Evolutionary conservation across 1,284 basidiomycete genomes (phyloP).

Genomic region (Ustilago sp.): DNA sequence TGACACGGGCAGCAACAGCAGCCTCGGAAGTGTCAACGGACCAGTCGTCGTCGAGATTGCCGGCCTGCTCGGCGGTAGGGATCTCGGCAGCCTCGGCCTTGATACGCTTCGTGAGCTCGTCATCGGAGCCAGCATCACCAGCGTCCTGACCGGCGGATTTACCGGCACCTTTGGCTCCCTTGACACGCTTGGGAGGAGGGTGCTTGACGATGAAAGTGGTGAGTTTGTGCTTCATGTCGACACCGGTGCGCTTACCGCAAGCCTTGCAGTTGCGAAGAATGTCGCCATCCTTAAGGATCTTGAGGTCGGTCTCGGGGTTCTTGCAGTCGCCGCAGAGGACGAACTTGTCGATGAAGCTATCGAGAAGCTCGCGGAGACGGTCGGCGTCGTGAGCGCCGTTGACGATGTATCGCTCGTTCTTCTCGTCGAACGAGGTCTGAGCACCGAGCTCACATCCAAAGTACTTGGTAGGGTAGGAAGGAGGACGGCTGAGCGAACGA

Average conservation of each 20-base stretch:
- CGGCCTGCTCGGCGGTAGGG: constrained; percentile 72
- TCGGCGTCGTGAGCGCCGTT: constrained; percentile 95
- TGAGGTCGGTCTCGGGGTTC: constrained; percentile 97
- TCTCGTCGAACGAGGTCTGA: constrained; percentile 95
- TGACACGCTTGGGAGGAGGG: constrained; percentile 79
- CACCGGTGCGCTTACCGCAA: constrained; percentile 88
- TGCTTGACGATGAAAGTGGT: constrained; percentile 98
- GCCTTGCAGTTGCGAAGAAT: constrained; percentile 98
- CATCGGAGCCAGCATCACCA: constrained; percentile 69
- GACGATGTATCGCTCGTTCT: constrained; percentile 97
- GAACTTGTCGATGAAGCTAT: constrained; percentile 94
- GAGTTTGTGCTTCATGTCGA: constrained; percentile 98
- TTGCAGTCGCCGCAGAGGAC: constrained; percentile 98
- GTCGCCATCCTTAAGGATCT: constrained; percentile 85
- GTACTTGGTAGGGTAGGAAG: constrained; percentile 97
- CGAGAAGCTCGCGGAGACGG: constrained; percentile 93
- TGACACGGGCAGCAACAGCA: constrained; percentile 86
- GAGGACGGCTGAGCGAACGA: constrained; percentile 91
- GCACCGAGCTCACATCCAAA: constrained; percentile 99
- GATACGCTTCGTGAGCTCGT: constrained; percentile 73
- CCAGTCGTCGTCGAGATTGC: constrained; percentile 78
- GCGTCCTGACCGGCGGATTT: constrained; percentile 75
- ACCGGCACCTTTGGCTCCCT: constrained; percentile 67
- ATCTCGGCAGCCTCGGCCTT: constrained; percentile 71
- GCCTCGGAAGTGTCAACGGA: constrained; percentile 90